Percentiles rank a stretch among this genome's conserved stretches.
Conservation (phyloP, 371 early-diverging fungal species). For the Apophysomyces ossiformis region DNA sequence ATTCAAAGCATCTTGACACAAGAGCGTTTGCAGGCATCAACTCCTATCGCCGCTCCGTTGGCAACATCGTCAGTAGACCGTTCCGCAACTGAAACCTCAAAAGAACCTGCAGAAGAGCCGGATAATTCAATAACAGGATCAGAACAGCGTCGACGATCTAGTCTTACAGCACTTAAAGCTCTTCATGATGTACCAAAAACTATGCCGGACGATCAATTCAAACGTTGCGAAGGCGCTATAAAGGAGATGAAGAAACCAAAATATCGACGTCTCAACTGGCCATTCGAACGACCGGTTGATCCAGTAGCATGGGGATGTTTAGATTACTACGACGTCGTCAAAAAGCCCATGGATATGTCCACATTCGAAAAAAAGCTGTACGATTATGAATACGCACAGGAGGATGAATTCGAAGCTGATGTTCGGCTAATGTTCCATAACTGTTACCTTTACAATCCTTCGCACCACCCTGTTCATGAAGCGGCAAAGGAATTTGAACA, state of each 20-base stretch:
- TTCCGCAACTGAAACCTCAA: not conserved
- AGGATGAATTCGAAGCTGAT: constrained; percentile 62
- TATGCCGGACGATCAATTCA: constrained; percentile 65
- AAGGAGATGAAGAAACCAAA: constrained; percentile 44
- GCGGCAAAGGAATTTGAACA: constrained; percentile 63
- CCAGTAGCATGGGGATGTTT: constrained; percentile 86
- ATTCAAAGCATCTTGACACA: not conserved
- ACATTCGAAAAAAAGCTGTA: constrained; percentile 87
- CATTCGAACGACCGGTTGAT: constrained; percentile 90
- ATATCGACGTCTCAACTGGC: constrained; percentile 35
- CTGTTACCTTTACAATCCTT: constrained; percentile 92
- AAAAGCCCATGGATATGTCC: constrained; percentile 95
- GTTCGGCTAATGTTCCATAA: constrained; percentile 78
- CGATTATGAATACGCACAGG: constrained; percentile 39
- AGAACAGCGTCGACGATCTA: constrained; percentile 49
- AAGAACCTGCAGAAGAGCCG: constrained; percentile 15
- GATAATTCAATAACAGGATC: constrained; percentile 1
- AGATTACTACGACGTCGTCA: constrained; percentile 87
- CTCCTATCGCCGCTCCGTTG: constrained; percentile 7
- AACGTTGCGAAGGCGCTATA: constrained; percentile 60
- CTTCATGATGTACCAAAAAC: not conserved
- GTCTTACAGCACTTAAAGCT: constrained; percentile 23
- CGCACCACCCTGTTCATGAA: constrained; percentile 67
- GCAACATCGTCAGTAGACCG: constrained; percentile 22
- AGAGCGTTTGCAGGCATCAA: constrained; percentile 3